Evolutionary conservation across 208 protist genomes (phyloP).

Genomic region (Trypanosoma mega): DNA sequence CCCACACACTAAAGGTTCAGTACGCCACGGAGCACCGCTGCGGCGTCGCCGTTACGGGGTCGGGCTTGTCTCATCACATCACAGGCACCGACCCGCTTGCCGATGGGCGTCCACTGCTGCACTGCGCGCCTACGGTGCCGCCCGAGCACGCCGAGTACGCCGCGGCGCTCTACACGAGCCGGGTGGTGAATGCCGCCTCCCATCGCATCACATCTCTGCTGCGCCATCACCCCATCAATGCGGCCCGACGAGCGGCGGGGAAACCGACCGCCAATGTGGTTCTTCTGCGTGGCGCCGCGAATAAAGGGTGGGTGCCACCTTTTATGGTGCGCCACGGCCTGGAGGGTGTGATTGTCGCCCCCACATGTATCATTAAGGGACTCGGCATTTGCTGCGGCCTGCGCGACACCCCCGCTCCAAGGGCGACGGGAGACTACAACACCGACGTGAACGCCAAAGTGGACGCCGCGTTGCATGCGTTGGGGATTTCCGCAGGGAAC

Average conservation of each 20-base stretch:
- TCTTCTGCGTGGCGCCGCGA: slow-evolving; percentile 63
- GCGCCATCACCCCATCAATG: slow-evolving; percentile 56
- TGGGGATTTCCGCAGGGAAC: slow-evolving; percentile 27
- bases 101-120: slow-evolving; percentile 40
- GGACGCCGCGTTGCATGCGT: slow-evolving; percentile 34
- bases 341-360: slow-evolving; percentile 51
- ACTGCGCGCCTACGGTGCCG: slow-evolving; percentile 46
- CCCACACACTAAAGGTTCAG: slow-evolving; percentile 46
- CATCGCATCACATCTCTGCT: slow-evolving; percentile 37
- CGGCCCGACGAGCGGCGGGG: slow-evolving; percentile 24
- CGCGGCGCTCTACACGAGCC: slow-evolving; percentile 55
- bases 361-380: slow-evolving; percentile 75
- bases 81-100: slow-evolving; percentile 69
- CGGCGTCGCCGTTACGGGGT: slow-evolving; percentile 60
- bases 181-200: slow-evolving; percentile 63
- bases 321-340: slow-evolving; percentile 61
- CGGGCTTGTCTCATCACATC: slow-evolving; percentile 55
- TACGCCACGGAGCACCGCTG: slow-evolving; percentile 81
- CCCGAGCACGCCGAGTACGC: slow-evolving; percentile 46
- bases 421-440: slow-evolving; percentile 57
- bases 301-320: slow-evolving; percentile 62
- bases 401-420: slow-evolving; percentile 16
- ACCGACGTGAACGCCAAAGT: slow-evolving; percentile 54
- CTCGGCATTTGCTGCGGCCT: slow-evolving; percentile 64
- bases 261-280: slow-evolving; percentile 60